These are phyloP conservation scores for Carex littledalei DNA, from an alignment of 176 grass and related monocot genomes.

Conservation along the genomic window DNA sequence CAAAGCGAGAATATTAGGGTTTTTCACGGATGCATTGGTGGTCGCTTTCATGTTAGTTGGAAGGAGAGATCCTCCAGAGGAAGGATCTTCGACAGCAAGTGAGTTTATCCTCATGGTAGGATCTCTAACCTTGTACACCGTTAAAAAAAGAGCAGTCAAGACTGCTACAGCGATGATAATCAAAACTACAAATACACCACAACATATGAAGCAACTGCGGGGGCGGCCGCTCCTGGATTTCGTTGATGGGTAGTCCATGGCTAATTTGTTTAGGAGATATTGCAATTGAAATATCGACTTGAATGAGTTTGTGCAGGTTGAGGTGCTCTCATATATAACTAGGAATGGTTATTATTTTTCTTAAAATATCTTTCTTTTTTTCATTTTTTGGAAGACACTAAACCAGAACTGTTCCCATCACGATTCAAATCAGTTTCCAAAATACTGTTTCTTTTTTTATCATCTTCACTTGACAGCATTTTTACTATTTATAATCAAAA, in stretches of 20 bases:
- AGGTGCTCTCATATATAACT: neutral
- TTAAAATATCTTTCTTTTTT: neutral
- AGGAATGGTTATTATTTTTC: neutral
- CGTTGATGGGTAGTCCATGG: neutral
- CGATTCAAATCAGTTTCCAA: neutral
- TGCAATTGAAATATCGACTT: neutral
- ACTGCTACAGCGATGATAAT: conserved; percentile 30
- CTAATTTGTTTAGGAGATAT: neutral
- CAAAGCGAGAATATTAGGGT: conserved; percentile 66
- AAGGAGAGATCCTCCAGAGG: neutral
- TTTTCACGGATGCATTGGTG: conserved; percentile 55
- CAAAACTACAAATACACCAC: conserved; percentile 37
- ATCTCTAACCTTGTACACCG: conserved; percentile 44
- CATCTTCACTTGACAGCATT: neutral
- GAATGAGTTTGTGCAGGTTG: neutral
- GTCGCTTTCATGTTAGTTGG: neutral
- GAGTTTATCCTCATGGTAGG: conserved; percentile 69
- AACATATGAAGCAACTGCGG: conserved; percentile 6
- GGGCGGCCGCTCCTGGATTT: neutral
- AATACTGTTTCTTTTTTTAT: neutral
- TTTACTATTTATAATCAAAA: neutral
- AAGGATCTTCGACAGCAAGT: conserved; percentile 29
- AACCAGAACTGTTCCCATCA: neutral
- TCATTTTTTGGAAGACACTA: neutral
- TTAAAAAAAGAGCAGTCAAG: conserved; percentile 34